These are phyloP conservation scores for Talaromyces pinophilus DNA, from an alignment of 2,329 filamentous ascomycete species.

Conservation along the genomic window DNA sequence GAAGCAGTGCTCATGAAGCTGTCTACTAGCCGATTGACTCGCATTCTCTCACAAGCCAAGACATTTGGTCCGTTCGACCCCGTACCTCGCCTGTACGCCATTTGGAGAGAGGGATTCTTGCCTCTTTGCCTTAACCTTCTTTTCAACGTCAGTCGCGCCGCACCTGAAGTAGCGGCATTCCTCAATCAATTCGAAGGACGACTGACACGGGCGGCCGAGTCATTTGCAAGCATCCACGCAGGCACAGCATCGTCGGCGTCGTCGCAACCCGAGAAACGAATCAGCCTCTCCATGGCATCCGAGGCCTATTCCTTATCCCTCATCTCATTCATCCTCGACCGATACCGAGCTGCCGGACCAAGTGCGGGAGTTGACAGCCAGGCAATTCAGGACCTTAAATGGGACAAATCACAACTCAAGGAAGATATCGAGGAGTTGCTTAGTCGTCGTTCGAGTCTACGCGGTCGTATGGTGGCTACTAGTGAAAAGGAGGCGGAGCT, in stretches of 20 bases:
- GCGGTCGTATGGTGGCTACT: slow-evolving; percentile 71
- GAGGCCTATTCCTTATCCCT: slow-evolving; percentile 80
- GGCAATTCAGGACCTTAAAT: slow-evolving; percentile 71
- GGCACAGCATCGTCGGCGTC: slow-evolving; percentile 52
- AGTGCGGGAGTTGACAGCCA: slow-evolving; percentile 58
- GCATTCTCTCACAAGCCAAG: slow-evolving; percentile 68
- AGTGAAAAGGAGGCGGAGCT: slow-evolving; percentile 71
- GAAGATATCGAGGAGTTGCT: slow-evolving; percentile 86
- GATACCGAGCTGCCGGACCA: slow-evolving; percentile 64
- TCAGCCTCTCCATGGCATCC: slow-evolving; percentile 71
- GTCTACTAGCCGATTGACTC: slow-evolving; percentile 74
- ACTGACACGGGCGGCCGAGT: slow-evolving; percentile 68
- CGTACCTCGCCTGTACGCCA: slow-evolving; percentile 73
- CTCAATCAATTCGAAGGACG: slow-evolving; percentile 86
- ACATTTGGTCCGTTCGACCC: slow-evolving; percentile 78
- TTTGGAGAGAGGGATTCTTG: slow-evolving; percentile 86
- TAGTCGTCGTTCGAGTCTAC: slow-evolving; percentile 65
- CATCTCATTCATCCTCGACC: slow-evolving; percentile 70
- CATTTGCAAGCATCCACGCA: slow-evolving; percentile 59
- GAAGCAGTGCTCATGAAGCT: slow-evolving; percentile 81
- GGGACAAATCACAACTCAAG: slow-evolving; percentile 70
- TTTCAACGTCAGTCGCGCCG: slow-evolving; percentile 75
- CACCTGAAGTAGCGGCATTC: slow-evolving; percentile 80
- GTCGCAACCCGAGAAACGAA: slow-evolving; percentile 55
- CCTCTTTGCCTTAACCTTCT: slow-evolving; percentile 88